phyloP scores from a whole-genome alignment of 1,139 yeast species.

The Oligophagozyma castellii region DNA sequence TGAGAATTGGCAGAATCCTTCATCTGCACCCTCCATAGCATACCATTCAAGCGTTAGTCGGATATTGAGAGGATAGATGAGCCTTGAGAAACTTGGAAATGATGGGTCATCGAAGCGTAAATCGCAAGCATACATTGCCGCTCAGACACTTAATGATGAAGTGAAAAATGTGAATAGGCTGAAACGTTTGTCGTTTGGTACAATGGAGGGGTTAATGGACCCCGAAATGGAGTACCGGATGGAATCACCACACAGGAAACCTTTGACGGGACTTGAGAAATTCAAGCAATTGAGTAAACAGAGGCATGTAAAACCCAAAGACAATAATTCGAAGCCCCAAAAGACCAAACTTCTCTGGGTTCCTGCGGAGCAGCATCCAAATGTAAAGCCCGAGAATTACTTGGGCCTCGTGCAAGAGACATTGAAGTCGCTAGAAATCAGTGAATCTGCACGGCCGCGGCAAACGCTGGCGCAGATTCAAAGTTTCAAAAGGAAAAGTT shows the following conservation, averaged over 20 bases:
- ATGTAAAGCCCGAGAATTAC: conserved; percentile 84
- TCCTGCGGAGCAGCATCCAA: conserved; percentile 89
- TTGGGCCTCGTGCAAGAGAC: conserved; percentile 68
- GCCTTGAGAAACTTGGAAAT: not conserved
- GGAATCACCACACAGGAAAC: not conserved
- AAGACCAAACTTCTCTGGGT: conserved; percentile 57
- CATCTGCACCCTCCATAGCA: too few species aligned
- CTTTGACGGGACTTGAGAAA: not conserved
- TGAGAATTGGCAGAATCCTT: too few species aligned
- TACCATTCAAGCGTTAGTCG: too few species aligned
- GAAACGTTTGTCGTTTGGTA: conserved; percentile 22
- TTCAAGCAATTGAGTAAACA: not conserved
- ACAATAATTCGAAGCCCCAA: conserved; percentile 7
- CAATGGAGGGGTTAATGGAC: conserved; percentile 19
- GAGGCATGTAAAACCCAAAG: not conserved
- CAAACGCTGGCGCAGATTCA: conserved; percentile 4
- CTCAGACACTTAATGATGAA: conserved; percentile 20
- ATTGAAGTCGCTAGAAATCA: conserved; percentile 30
- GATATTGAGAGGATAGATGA: too few species aligned
- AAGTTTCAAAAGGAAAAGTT: conserved; percentile 8
- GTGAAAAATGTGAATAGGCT: conserved; percentile 19
- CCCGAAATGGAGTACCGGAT: conserved; percentile 15
- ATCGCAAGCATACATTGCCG: conserved; percentile 22
- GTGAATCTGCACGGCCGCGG: not conserved
- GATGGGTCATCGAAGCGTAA: conserved; percentile 10